Evolutionary conservation across 2,329 filamentous ascomycete genomes (phyloP).

Genomic region (Endoconidiophora laricicola): DNA sequence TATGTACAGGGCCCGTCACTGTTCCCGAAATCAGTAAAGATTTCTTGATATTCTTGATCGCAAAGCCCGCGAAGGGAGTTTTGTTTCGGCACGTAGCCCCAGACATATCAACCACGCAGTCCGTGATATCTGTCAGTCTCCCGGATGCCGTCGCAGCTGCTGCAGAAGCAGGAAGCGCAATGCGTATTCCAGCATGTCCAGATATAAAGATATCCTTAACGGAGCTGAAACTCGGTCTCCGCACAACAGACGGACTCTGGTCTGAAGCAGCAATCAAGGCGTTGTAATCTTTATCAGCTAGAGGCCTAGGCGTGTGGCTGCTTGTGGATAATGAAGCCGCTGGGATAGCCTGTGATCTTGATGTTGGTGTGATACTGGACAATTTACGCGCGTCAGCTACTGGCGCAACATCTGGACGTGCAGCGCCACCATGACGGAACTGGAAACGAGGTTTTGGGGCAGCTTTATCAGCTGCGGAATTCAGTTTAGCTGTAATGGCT

Average conservation of each 20-base stretch:
- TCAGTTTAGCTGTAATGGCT: constrained; percentile 60
- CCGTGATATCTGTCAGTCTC: constrained; percentile 49
- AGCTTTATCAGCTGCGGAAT: constrained; percentile 48
- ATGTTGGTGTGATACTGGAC: constrained; percentile 26
- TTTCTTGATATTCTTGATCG: constrained; percentile 49
- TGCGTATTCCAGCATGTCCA: constrained; percentile 51
- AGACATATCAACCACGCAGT: constrained; percentile 69
- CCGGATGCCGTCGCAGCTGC: constrained; percentile 57
- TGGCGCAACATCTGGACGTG: constrained; percentile 23
- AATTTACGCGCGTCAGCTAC: constrained; percentile 17
- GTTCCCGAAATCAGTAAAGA: constrained; percentile 64
- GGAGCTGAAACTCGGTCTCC: constrained; percentile 47
- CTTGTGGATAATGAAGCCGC: background rate
- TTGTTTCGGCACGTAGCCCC: constrained; percentile 34
- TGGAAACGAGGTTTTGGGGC: constrained; percentile 67
- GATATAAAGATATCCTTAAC: constrained; percentile 47
- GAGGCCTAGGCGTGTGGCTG: background rate
- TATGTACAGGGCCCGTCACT: constrained; percentile 65
- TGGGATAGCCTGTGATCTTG: background rate
- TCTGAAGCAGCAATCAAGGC: constrained; percentile 31
- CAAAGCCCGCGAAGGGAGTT: constrained; percentile 50
- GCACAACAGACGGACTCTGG: constrained; percentile 22
- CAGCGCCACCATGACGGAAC: constrained; percentile 39
- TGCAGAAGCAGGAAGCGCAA: constrained; percentile 58
- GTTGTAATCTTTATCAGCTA: constrained; percentile 35